phyloP scores from a whole-genome alignment of 768 basidiomycete genomes.

The Piloderma croceum region DNA sequence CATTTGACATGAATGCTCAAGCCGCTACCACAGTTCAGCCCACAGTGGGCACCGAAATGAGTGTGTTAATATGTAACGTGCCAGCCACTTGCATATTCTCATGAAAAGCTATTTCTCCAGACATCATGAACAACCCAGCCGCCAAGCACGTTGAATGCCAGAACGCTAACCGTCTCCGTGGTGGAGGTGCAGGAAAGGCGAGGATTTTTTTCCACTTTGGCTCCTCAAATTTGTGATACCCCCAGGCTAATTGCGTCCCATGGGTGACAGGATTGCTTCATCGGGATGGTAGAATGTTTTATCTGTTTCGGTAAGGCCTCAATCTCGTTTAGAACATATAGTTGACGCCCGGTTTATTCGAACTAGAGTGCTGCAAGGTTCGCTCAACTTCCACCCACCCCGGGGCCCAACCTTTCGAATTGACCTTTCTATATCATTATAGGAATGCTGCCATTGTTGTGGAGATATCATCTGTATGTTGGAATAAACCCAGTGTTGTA shows the following conservation, averaged over 20 bases:
- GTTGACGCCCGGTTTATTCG: neutral
- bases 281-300: slow-evolving; percentile 60
- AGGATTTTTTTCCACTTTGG: too few relatives aligned
- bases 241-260: neutral
- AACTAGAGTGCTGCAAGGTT: slow-evolving; percentile 78
- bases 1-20: too few relatives aligned
- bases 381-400: slow-evolving; percentile 8
- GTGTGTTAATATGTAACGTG: too few relatives aligned
- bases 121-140: slow-evolving; percentile 41
- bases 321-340: neutral
- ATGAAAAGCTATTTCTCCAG: too few relatives aligned
- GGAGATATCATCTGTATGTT: slow-evolving; percentile 68
- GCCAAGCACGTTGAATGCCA: slow-evolving; percentile 36
- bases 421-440: slow-evolving; percentile 5
- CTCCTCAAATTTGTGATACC: slow-evolving; percentile 2
- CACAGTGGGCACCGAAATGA: too few relatives aligned
- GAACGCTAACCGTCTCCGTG: slow-evolving; percentile 57
- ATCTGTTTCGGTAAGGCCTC: slow-evolving; percentile 59
- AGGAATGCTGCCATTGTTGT: slow-evolving; percentile 68
- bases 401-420: neutral
- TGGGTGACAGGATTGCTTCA: slow-evolving; percentile 54
- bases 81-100: too few relatives aligned
- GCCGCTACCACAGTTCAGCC: too few relatives aligned
- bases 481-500: neutral
- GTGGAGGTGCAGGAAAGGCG: slow-evolving; percentile 70